These are phyloP conservation scores for Rhodotorula sp. DNA, from an alignment of 1,284 basidiomycete genomes.

Conservation along the genomic window DNA sequence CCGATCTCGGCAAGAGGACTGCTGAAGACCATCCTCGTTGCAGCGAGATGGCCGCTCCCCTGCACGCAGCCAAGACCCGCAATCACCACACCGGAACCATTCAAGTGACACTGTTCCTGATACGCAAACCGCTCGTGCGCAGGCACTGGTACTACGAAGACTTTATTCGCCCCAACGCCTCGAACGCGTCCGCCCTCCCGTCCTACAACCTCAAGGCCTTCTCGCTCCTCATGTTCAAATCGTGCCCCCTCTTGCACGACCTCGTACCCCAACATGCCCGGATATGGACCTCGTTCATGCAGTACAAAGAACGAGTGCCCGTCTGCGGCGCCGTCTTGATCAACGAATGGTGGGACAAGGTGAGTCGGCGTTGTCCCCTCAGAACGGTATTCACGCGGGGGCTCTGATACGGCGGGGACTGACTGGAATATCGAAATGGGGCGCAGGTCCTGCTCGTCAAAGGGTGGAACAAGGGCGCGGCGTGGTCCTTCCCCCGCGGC, in stretches of 20 bases:
- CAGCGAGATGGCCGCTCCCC: too few relatives aligned
- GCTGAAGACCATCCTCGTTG: too few relatives aligned
- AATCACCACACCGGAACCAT: too few relatives aligned
- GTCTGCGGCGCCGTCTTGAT: slow-evolving; percentile 99
- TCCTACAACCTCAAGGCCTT: slow-evolving; percentile 87
- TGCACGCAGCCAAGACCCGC: too few relatives aligned
- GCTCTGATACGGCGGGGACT: too few relatives aligned
- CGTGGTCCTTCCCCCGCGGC: slow-evolving; percentile 98
- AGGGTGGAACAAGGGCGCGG: slow-evolving; percentile 93
- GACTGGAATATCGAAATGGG: too few relatives aligned
- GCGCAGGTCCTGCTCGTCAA: slow-evolving; percentile 85
- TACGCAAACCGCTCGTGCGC: too few relatives aligned
- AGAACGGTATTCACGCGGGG: too few relatives aligned
- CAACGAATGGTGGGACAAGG: slow-evolving; percentile 88
- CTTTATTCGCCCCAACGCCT: slow-evolving; percentile 75
- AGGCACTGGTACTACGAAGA: slow-evolving; percentile 99
- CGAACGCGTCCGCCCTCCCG: slow-evolving; percentile 75
- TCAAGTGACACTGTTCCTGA: too few relatives aligned
- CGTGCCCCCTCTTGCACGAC: slow-evolving; percentile 73
- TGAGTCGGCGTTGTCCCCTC: slow-evolving; percentile 48
- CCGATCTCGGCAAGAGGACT: too few relatives aligned
- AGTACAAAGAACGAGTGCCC: slow-evolving; percentile 95
- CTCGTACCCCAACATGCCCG: slow-evolving; percentile 35
- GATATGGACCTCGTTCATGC: slow-evolving; percentile 63
- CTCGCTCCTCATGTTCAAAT: slow-evolving; percentile 84